These are phyloP conservation scores for Nannochloropsis granulata DNA, from an alignment of 108 stramenopile species.

Conservation along the genomic window DNA sequence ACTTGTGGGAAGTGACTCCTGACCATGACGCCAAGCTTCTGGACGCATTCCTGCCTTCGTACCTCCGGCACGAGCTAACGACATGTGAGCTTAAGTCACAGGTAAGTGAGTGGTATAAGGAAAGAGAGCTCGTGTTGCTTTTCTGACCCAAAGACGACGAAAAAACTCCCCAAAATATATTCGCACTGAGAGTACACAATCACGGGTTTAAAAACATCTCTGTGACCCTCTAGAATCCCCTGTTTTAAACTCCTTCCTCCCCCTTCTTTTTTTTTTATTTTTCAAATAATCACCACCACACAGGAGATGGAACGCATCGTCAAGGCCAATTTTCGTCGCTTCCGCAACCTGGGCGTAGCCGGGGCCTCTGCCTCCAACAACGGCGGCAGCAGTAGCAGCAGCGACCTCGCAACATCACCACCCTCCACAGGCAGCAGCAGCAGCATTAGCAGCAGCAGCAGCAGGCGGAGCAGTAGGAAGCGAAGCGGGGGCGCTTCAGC, in stretches of 20 bases:
- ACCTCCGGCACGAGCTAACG: background rate
- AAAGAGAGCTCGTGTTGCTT: too few species aligned
- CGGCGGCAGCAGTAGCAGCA: background rate
- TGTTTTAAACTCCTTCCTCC: too few species aligned
- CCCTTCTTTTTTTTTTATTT: too few species aligned
- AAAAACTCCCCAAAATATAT: too few species aligned
- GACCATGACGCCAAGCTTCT: background rate
- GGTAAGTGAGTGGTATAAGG: background rate
- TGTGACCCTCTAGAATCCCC: too few species aligned
- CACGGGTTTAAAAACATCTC: too few species aligned
- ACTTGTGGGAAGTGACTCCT: background rate
- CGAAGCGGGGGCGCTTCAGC: background rate
- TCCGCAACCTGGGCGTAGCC: background rate
- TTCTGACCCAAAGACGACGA: too few species aligned
- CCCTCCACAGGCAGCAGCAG: background rate
- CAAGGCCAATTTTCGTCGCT: background rate
- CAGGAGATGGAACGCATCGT: background rate
- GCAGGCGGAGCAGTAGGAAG: background rate
- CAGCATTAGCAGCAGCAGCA: background rate
- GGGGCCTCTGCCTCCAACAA: background rate
- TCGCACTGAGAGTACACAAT: too few species aligned
- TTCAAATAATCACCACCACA: background rate
- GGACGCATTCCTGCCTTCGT: background rate
- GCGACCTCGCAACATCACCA: background rate
- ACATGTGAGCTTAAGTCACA: background rate